Conservation (phyloP, 176 grass and related monocot species). For the Pontederia crassipes region DNA sequence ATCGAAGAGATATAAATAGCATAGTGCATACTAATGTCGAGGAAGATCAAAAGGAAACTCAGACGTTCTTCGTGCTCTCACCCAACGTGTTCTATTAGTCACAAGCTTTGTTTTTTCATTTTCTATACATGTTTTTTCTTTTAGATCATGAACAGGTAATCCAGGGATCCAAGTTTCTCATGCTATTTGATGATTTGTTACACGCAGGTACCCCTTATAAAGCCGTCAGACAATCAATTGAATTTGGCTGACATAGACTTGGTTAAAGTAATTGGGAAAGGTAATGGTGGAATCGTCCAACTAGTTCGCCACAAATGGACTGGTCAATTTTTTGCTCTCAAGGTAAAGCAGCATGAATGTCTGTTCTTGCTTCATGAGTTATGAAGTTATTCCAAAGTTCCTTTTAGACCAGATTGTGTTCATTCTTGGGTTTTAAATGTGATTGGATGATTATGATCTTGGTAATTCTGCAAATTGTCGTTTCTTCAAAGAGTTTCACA, state of each 20-base stretch:
- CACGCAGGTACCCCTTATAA: slow-evolving; percentile 49
- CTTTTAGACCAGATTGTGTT: background rate
- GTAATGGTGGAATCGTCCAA: slow-evolving; percentile 80
- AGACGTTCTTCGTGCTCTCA: too few species aligned
- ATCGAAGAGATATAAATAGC: too few species aligned
- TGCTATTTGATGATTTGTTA: slow-evolving; percentile 14
- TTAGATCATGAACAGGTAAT: background rate
- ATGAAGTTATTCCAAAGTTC: background rate
- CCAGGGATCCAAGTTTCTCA: background rate
- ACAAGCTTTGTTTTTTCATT: too few species aligned
- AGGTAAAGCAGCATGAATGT: slow-evolving; percentile 35
- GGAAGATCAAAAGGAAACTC: too few species aligned
- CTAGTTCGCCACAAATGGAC: slow-evolving; percentile 97
- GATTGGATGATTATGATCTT: too few species aligned
- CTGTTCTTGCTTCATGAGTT: background rate
- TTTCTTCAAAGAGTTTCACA: too few species aligned
- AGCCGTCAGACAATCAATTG: slow-evolving; percentile 63
- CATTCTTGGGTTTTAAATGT: too few species aligned
- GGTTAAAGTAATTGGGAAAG: slow-evolving; percentile 93
- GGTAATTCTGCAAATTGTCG: too few species aligned
- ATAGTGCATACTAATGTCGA: too few species aligned
- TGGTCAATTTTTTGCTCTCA: slow-evolving; percentile 91
- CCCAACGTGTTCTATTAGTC: too few species aligned
- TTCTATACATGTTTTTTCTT: background rate
- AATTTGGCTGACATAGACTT: slow-evolving; percentile 68